These are phyloP conservation scores for Amanita rubescens DNA, from an alignment of 768 basidiomycete species.

Conservation along the genomic window DNA sequence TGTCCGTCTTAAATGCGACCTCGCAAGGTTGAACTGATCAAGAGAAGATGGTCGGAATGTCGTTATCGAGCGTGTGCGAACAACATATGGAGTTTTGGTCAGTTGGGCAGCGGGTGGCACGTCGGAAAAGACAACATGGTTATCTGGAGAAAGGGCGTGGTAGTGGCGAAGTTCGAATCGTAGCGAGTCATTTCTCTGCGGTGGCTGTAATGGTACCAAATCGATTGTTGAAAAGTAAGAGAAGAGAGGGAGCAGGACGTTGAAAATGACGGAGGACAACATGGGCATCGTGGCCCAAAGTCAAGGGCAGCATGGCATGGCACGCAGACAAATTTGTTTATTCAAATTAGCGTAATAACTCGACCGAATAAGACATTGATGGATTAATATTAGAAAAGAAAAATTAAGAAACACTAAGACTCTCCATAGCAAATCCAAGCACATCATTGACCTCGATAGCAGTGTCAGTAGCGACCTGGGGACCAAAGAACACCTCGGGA, in stretches of 20 bases:
- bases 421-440: constrained; percentile 59
- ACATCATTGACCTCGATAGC: constrained; percentile 39
- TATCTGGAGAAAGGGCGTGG: constrained; percentile 45
- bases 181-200: constrained; percentile 15
- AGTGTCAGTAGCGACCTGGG: constrained; percentile 9
- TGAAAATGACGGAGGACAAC: constrained; percentile 41
- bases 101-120: constrained; percentile 15
- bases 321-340: background rate
- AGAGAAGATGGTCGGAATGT: constrained; percentile 44
- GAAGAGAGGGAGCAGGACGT: constrained; percentile 38
- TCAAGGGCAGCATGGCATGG: background rate
- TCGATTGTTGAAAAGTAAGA: constrained; percentile 16
- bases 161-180: constrained; percentile 55
- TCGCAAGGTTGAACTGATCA: constrained; percentile 33
- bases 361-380: background rate
- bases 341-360: background rate
- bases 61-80: constrained; percentile 30
- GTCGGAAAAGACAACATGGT: constrained; percentile 52
- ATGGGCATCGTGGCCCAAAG: constrained; percentile 28
- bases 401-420: constrained; percentile 26
- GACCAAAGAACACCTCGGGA: constrained; percentile 82
- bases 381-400: background rate
- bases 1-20: constrained; percentile 35
- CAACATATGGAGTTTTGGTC: constrained; percentile 22
- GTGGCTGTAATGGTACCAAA: constrained; percentile 4